phyloP scores from a whole-genome alignment of 257 asterid genomes.

The Solanum dulcamara region DNA sequence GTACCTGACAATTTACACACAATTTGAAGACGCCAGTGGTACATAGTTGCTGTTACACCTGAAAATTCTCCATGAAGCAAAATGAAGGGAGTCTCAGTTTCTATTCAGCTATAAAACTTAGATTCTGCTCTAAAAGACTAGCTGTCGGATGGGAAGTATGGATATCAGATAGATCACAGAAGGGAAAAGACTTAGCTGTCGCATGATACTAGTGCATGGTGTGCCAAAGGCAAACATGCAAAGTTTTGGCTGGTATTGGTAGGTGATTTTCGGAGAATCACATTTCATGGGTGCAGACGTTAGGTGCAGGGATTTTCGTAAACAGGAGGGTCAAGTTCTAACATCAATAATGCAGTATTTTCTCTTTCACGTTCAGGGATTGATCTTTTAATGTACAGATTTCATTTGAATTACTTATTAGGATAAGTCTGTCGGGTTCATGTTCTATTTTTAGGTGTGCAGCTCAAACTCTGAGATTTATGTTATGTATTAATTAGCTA shows the following conservation, averaged over 20 bases:
- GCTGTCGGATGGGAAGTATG: background rate
- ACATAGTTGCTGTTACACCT: constrained; percentile 25
- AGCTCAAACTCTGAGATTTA: background rate
- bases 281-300: constrained; percentile 4
- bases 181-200: background rate
- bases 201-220: constrained; percentile 26
- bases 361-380: constrained; percentile 1
- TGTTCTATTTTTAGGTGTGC: background rate
- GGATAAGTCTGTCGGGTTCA: background rate
- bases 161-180: background rate
- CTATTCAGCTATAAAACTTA: background rate
- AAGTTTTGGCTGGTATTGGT: constrained; percentile 34
- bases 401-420: background rate
- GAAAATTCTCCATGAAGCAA: constrained; percentile 2
- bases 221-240: constrained; percentile 37
- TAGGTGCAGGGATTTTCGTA: constrained; percentile 7
- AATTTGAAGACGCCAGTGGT: constrained; percentile 22
- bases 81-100: background rate
- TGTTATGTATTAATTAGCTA: background rate
- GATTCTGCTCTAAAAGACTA: background rate
- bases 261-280: constrained; percentile 23
- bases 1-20: background rate
- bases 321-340: constrained; percentile 4
- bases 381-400: constrained; percentile 9
- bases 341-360: constrained; percentile 13